phyloP scores from a whole-genome alignment of 2,329 filamentous ascomycete genomes.

The Diaporthe sp. region DNA sequence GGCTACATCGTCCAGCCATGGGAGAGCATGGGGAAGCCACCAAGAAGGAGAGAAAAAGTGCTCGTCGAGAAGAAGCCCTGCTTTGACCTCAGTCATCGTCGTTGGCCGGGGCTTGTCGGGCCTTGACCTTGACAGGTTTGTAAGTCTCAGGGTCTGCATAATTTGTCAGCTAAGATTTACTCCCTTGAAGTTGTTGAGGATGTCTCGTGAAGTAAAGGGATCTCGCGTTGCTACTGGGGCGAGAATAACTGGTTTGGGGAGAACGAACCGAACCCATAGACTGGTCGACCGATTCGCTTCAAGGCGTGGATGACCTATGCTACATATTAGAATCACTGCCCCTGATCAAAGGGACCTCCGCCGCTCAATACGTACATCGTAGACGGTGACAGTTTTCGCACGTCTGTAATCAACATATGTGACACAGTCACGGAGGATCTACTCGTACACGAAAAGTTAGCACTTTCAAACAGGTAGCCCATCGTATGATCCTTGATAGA shows the following conservation, averaged over 20 bases:
- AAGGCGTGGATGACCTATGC: slow-evolving; percentile 69
- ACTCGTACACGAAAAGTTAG: slow-evolving; percentile 37
- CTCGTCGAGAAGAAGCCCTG: background rate
- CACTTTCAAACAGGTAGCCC: background rate
- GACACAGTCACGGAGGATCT: slow-evolving; percentile 68
- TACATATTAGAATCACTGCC: background rate
- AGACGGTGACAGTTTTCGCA: slow-evolving; percentile 73
- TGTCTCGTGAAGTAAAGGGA: background rate
- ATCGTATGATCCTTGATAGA: background rate
- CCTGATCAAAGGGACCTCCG: slow-evolving; percentile 31
- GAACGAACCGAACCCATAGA: slow-evolving; percentile 66
- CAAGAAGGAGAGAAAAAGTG: background rate
- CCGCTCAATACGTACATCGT: slow-evolving; percentile 64
- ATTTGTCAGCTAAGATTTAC: background rate
- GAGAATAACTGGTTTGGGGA: slow-evolving; percentile 51
- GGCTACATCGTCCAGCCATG: background rate
- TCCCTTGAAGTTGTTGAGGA: background rate
- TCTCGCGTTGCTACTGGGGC: slow-evolving; percentile 45
- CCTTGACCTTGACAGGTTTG: background rate
- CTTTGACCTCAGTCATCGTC: background rate
- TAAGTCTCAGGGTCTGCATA: slow-evolving; percentile 26
- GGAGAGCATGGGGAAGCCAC: no score
- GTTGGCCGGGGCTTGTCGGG: background rate
- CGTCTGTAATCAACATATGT: slow-evolving; percentile 67
- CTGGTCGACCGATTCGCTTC: slow-evolving; percentile 61